Evolutionary conservation across 2,329 filamentous ascomycete genomes (phyloP).

Genomic region (Venturia pyrina): DNA sequence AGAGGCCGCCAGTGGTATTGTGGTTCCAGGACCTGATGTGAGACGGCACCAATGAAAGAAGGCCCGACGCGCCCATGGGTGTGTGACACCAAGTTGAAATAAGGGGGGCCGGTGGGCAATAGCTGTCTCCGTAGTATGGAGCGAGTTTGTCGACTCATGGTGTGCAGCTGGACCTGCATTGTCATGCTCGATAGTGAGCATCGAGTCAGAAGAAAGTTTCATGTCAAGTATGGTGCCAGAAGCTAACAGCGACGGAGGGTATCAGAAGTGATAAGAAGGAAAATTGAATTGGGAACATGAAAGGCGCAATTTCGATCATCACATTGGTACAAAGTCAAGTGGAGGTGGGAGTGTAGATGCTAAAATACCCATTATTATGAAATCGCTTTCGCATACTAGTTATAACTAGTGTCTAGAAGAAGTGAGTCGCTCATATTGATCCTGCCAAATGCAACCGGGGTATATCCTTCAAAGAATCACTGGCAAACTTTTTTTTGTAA

Average conservation of each 20-base stretch:
- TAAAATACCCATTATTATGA: not conserved
- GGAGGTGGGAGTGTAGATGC: not conserved
- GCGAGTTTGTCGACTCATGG: not conserved
- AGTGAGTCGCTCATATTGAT: conserved; percentile 1
- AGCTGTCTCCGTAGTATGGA: not conserved
- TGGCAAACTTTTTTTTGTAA: conserved; percentile 6
- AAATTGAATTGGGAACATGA: not conserved
- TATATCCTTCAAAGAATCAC: conserved; percentile 7
- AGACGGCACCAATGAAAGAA: not conserved
- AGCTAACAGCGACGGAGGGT: not conserved
- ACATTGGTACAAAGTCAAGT: not conserved
- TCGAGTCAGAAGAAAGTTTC: not conserved
- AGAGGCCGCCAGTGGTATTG: not conserved
- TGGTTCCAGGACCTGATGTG: not conserved
- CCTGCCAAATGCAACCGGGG: conserved; percentile 7
- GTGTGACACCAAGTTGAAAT: not conserved
- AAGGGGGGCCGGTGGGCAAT: not conserved
- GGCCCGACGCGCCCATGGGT: not conserved
- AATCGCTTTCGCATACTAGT: conserved; percentile 6
- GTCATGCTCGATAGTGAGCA: not conserved
- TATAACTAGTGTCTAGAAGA: not conserved
- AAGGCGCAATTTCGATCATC: not conserved
- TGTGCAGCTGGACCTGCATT: not conserved
- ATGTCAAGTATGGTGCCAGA: not conserved
- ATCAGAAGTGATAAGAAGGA: not conserved